A percentile compares a stretch with the other conserved stretches of the same genome.
phyloP scores from a whole-genome alignment of 495 filamentous ascomycete genomes.

The Neurospora sp. region DNA sequence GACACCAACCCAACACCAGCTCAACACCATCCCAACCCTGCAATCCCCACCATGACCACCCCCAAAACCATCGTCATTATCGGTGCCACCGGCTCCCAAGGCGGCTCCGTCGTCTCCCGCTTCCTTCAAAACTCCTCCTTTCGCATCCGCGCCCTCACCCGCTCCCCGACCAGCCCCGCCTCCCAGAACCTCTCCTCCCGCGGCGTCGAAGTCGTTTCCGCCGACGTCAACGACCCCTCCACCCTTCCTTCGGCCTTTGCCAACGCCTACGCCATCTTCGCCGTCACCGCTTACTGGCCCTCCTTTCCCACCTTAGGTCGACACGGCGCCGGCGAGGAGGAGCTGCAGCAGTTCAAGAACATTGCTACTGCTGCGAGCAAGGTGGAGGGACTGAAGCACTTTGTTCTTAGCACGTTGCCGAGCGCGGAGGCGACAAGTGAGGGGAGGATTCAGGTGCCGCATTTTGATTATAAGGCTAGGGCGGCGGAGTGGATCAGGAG shows the following conservation, averaged over 20 bases:
- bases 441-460: constrained; percentile 6
- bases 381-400: constrained; percentile 1
- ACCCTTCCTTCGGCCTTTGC: constrained; percentile 5
- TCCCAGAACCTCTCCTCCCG: constrained; percentile 9
- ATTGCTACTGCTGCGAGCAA: background rate
- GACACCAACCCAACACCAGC: too few species aligned
- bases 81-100: constrained; percentile 14
- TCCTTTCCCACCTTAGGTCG: background rate
- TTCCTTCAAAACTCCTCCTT: constrained; percentile 5
- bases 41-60: too few species aligned
- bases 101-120: constrained; percentile 10
- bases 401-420: constrained; percentile 6
- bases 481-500: constrained; percentile 4
- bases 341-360: constrained; percentile 6
- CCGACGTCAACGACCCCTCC: constrained; percentile 6
- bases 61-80: too few species aligned
- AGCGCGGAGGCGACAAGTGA: background rate
- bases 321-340: constrained; percentile 2
- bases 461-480: constrained; percentile 6
- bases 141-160: constrained; percentile 12
- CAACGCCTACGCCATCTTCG: constrained; percentile 7
- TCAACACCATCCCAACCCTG: too few species aligned
- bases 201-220: too few species aligned
- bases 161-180: constrained; percentile 6
- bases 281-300: constrained; percentile 5